Percentiles rank a stretch among this genome's conserved stretches.
phyloP scores from a whole-genome alignment of 2,329 filamentous ascomycete genomes.

The Aspergillus piperis region DNA sequence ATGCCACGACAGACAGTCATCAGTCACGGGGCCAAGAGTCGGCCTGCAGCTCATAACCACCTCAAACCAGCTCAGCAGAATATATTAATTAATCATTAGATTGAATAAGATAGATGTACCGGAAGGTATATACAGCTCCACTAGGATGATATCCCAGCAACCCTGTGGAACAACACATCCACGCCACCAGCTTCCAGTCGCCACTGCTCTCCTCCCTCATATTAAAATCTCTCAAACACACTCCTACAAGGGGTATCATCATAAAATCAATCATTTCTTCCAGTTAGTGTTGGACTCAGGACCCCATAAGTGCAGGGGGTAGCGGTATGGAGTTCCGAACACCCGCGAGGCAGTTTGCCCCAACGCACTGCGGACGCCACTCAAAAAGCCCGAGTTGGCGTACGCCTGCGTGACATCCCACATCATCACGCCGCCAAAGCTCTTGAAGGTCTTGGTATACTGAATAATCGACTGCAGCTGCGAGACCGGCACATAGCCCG shows the following conservation, averaged over 20 bases:
- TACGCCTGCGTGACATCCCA: conserved; percentile 67
- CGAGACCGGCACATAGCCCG: conserved; percentile 56
- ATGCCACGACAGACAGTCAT: too few relatives aligned
- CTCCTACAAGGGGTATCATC: background rate
- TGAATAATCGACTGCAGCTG: conserved; percentile 54
- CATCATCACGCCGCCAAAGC: conserved; percentile 69
- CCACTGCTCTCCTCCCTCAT: too few relatives aligned
- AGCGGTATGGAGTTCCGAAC: background rate
- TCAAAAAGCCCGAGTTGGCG: conserved; percentile 59
- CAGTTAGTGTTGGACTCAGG: background rate
- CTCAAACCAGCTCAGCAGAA: too few relatives aligned
- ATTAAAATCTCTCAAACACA: background rate
- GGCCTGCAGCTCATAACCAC: too few relatives aligned
- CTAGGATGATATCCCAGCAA: background rate
- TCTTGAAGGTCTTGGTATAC: conserved; percentile 57
- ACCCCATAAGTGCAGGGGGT: background rate
- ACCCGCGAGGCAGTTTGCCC: conserved; percentile 24
- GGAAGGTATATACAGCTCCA: background rate
- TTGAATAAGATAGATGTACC: too few relatives aligned
- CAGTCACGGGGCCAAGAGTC: background rate
- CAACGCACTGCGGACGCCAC: conserved; percentile 41
- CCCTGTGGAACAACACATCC: background rate
- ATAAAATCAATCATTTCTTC: background rate
- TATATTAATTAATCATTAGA: too few relatives aligned
- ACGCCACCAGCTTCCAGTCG: too few relatives aligned